Conservation (phyloP, 768 basidiomycete genomes). For the Asterophora lycoperdoides region DNA sequence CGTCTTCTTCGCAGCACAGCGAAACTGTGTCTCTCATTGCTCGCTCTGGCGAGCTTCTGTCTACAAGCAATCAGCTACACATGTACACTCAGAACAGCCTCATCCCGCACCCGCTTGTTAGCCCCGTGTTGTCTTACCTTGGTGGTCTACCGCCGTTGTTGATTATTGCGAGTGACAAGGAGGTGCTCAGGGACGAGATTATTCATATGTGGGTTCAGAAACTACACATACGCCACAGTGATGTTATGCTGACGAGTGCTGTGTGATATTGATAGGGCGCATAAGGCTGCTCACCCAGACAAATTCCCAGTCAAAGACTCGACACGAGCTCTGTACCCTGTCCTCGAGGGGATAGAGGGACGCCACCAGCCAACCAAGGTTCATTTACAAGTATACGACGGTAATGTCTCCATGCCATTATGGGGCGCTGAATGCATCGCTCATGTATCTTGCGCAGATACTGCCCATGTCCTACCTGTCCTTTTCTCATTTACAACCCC, state of each 20-base stretch:
- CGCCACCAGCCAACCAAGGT: slow-evolving; percentile 66
- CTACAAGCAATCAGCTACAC: slow-evolving; percentile 71
- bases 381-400: slow-evolving; percentile 92
- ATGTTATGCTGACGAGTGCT: slow-evolving; percentile 2
- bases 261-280: slow-evolving; percentile 50
- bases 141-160: slow-evolving; percentile 89
- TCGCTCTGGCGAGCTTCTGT: slow-evolving; percentile 47
- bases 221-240: neutral
- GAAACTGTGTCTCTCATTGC: slow-evolving; percentile 45
- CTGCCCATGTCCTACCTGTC: slow-evolving; percentile 69
- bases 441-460: slow-evolving; percentile 38
- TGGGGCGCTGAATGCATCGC: slow-evolving; percentile 17
- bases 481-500: slow-evolving; percentile 75
- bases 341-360: slow-evolving; percentile 49
- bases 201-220: slow-evolving; percentile 64
- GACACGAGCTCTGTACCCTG: slow-evolving; percentile 50
- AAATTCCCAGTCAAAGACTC: slow-evolving; percentile 50
- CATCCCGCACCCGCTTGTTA: slow-evolving; percentile 77
- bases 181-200: slow-evolving; percentile 89
- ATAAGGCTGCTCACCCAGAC: slow-evolving; percentile 85
- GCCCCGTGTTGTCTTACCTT: slow-evolving; percentile 74
- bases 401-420: slow-evolving; percentile 30
- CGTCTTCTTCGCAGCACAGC: slow-evolving; percentile 28
- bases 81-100: slow-evolving; percentile 81
- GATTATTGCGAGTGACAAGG: slow-evolving; percentile 83